phyloP scores from a whole-genome alignment of 208 protist species.

The Trichomonas vaginalis region DNA sequence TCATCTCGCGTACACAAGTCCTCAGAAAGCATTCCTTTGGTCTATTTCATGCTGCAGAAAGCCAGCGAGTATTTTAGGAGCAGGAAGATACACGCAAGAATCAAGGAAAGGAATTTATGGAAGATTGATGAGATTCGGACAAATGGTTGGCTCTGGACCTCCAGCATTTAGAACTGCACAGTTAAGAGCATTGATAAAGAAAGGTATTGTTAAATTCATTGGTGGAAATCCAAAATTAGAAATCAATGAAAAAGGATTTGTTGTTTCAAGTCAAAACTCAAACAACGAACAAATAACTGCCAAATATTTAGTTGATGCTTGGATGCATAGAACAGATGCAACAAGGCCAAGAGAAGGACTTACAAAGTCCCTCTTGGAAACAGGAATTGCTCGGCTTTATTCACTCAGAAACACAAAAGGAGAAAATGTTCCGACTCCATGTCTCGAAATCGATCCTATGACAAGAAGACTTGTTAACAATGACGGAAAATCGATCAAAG shows the following conservation, averaged over 20 bases:
- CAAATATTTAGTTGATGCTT: background rate
- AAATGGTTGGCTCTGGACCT: background rate
- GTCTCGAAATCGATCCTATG: background rate
- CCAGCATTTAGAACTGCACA: background rate
- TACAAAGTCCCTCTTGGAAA: background rate
- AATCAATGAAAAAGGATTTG: background rate
- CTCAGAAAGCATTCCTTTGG: background rate
- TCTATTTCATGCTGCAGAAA: background rate
- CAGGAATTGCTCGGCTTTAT: background rate
- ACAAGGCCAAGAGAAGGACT: background rate
- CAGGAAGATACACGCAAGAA: background rate
- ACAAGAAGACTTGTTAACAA: background rate
- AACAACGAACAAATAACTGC: background rate
- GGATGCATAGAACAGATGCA: background rate
- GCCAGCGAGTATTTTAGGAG: background rate
- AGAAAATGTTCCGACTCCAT: background rate
- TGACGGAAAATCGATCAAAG: background rate
- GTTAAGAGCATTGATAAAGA: background rate
- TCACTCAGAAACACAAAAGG: background rate
- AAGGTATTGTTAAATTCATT: background rate
- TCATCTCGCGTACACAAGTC: background rate
- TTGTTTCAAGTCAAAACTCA: background rate
- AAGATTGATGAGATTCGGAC: background rate
- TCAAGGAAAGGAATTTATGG: background rate
- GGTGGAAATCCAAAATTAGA: background rate